Conservation (phyloP, 139 green algal species). For the Marvania coccoides region DNA sequence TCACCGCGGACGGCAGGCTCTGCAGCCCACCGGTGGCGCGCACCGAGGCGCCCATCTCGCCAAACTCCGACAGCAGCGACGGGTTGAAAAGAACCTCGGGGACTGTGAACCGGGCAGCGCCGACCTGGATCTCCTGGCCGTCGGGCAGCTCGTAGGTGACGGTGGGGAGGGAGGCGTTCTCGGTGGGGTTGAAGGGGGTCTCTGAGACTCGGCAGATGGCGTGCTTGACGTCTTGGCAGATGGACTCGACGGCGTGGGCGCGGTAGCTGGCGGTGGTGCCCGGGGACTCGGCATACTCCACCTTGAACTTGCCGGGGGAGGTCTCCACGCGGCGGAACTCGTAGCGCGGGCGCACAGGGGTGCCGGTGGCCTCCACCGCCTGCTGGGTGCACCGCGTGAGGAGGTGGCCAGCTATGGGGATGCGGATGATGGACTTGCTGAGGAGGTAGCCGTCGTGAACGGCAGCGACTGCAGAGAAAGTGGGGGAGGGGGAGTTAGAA, state of each 20-base stretch:
- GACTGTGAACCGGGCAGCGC: conserved; percentile 73
- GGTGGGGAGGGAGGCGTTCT: conserved; percentile 71
- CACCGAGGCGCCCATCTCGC: neutral
- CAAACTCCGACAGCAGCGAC: conserved; percentile 11
- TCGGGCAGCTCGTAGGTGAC: conserved; percentile 80
- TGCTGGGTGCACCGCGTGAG: conserved; percentile 55
- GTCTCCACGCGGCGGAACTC: conserved; percentile 64
- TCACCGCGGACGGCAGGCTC: conserved; percentile 37
- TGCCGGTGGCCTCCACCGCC: conserved; percentile 38
- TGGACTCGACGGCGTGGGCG: conserved; percentile 36
- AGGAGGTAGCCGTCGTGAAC: conserved; percentile 93
- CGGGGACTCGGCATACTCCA: conserved; percentile 27
- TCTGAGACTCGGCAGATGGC: conserved; percentile 69
- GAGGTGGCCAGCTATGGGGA: conserved; percentile 61
- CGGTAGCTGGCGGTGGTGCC: conserved; percentile 41
- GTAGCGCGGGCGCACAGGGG: conserved; percentile 59
- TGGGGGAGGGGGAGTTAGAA: neutral
- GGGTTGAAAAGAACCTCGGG: conserved; percentile 79
- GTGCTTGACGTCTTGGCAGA: conserved; percentile 80
- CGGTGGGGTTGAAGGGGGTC: conserved; percentile 56
- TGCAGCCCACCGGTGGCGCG: neutral
- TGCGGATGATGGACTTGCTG: conserved; percentile 61
- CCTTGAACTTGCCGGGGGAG: conserved; percentile 52
- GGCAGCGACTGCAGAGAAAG: conserved; percentile 58
- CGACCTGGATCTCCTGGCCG: conserved; percentile 70